Percentiles rank a stretch among this genome's conserved stretches.
phyloP scores from a whole-genome alignment of 2,329 filamentous ascomycete species.

The Stagonosporopsis cucurbitacearum region DNA sequence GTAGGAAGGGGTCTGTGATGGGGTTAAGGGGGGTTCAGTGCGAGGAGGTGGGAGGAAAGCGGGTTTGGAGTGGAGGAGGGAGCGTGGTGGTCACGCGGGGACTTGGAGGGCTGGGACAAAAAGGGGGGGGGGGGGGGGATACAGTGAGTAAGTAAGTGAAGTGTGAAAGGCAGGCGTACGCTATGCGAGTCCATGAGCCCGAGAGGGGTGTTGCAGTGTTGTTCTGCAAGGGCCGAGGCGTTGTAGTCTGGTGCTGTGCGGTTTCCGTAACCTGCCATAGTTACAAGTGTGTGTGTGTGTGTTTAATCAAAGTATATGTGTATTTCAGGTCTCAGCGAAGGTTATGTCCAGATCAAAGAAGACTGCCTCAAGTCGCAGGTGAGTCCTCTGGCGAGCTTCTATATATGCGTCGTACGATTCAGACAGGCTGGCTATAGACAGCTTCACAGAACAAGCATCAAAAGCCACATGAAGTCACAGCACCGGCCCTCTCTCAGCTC shows the following conservation, averaged over 20 bases:
- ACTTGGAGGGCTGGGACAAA: no score
- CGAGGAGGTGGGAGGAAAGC: not conserved
- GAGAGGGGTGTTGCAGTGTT: constrained; percentile 41
- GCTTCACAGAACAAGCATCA: not conserved
- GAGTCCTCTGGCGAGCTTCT: not conserved
- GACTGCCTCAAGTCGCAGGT: not conserved
- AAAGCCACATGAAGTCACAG: constrained; percentile 43
- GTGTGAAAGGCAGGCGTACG: not conserved
- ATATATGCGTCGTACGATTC: not conserved
- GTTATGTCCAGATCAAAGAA: not conserved
- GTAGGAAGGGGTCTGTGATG: constrained; percentile 8
- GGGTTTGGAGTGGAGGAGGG: no score
- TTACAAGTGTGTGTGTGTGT: no score
- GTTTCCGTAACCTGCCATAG: constrained; percentile 49
- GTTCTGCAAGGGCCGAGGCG: constrained; percentile 21
- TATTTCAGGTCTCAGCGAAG: no score
- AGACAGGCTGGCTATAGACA: not conserved
- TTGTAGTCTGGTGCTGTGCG: constrained; percentile 33
- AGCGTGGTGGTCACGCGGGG: no score
- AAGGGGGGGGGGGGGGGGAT: no score
- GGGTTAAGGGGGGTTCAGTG: not conserved
- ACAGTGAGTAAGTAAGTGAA: no score
- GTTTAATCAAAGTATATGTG: not conserved
- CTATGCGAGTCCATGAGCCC: constrained; percentile 30
- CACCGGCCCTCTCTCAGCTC: constrained; percentile 9